Evolutionary conservation across 2,329 filamentous ascomycete genomes (phyloP), one percentile per base, ranked within the genome.

Genomic region (Scedosporium apiospermum): DNA sequence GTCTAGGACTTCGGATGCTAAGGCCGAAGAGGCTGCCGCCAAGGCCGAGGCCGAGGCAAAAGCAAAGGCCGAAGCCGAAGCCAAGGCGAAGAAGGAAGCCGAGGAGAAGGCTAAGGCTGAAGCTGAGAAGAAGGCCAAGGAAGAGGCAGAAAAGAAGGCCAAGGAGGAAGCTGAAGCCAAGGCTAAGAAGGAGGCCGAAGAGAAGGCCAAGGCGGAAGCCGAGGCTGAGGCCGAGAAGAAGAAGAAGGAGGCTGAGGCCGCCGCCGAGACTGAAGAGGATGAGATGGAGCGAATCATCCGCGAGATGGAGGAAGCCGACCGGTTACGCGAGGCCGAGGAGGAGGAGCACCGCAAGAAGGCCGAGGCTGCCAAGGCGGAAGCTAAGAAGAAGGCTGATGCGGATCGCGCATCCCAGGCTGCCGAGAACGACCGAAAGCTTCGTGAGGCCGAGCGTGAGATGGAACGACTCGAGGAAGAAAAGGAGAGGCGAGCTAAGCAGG

Each of bases 391-490:
- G 62, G 81, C 80, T 57, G 80, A 80, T 2, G 75, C 74, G 16
- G 73, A 77, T 26, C 67, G 71, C 57, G 72, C 73, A 61, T 71
- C 74, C 9, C 80, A 78, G 41, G 80, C 81, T 44, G 84, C 80
- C 3, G 81, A 84, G n/a, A 80, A 78, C 61, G 83, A 87, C 71
- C 81, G 80, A 63, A 88, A 87, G 75, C 83, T 92, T 64, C 84
- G 83, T 21, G 89, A 92, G 73, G 83, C 87, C 65, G 89, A 91
- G 72, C 81, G 82, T 21, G 88, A 89, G 75, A 88, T 87, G 81
- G 87, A 88, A 69, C 85, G 84, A 64, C 76, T 89, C 1, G 89
- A 91, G 71, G 88, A 91, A 74, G 88, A 87, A 73, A 83, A 82
- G 68, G 86, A 87, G 71, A 80, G 78, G 62, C 82, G 81, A 70